Percentiles rank a stretch among this genome's conserved stretches.
phyloP scores from a whole-genome alignment of 768 basidiomycete genomes.

The Hebeloma cylindrosporum region DNA sequence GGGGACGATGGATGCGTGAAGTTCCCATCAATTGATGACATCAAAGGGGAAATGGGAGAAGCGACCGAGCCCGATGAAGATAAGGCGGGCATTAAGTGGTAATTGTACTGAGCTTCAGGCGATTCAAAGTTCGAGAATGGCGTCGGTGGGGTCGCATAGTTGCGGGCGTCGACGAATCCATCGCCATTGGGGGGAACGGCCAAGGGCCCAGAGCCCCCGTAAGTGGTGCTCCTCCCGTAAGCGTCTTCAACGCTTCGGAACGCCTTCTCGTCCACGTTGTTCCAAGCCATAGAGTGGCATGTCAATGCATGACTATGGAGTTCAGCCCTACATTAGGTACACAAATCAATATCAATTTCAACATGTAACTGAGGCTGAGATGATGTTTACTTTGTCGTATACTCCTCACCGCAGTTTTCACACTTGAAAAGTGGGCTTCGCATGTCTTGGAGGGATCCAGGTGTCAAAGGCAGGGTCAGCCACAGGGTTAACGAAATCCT shows the following conservation, averaged over 20 bases:
- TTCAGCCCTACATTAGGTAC: slow-evolving; percentile 15
- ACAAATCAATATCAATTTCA: too few species aligned
- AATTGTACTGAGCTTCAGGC: slow-evolving; percentile 18
- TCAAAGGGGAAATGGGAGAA: slow-evolving; percentile 18
- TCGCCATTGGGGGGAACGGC: slow-evolving; percentile 2
- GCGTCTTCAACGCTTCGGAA: slow-evolving; percentile 10
- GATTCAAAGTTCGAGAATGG: slow-evolving; percentile 20
- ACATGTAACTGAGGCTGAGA: too few species aligned
- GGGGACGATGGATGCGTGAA: slow-evolving; percentile 16
- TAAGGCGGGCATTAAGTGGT: slow-evolving; percentile 18
- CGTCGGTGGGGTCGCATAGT: slow-evolving; percentile 15
- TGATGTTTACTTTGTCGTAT: slow-evolving; percentile 19
- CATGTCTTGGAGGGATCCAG: slow-evolving; percentile 21
- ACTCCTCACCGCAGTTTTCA: slow-evolving; percentile 26
- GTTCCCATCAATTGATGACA: slow-evolving; percentile 23
- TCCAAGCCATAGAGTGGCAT: slow-evolving; percentile 22
- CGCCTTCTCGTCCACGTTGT: slow-evolving; percentile 6
- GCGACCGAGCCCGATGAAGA: slow-evolving; percentile 19
- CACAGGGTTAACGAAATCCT: slow-evolving; percentile 6
- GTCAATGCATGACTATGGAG: slow-evolving; percentile 21
- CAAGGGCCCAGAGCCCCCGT: slow-evolving; percentile 9
- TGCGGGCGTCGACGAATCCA: slow-evolving; percentile 10
- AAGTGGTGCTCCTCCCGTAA: slow-evolving; percentile 8
- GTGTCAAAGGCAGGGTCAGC: slow-evolving; percentile 10
- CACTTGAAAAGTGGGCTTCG: slow-evolving; percentile 27